phyloP scores from a whole-genome alignment of 2,329 filamentous ascomycete genomes.

The Coniochaeta sp. region DNA sequence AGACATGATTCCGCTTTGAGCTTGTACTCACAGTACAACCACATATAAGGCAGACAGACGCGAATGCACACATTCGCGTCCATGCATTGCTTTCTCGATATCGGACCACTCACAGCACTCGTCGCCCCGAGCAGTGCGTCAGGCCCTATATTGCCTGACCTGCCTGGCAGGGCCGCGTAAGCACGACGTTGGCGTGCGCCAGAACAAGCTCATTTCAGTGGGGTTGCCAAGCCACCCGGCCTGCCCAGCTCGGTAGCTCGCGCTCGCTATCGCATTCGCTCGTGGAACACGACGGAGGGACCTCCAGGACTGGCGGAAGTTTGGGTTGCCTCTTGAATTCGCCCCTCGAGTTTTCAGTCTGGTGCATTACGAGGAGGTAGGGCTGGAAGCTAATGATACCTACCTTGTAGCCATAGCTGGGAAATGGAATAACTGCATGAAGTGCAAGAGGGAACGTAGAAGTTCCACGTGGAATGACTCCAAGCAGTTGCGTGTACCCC shows the following conservation, averaged over 20 bases:
- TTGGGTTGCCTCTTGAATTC: background rate
- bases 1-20: background rate
- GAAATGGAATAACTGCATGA: background rate
- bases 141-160: background rate
- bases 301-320: background rate
- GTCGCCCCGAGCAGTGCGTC: background rate
- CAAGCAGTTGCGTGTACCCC: too few species aligned
- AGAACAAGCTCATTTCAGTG: background rate
- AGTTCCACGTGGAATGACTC: background rate
- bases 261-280: background rate
- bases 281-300: background rate
- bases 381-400: background rate
- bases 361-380: background rate
- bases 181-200: background rate
- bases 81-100: background rate
- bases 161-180: slow-evolving; percentile 2
- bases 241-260: background rate
- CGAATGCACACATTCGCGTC: background rate
- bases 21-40: background rate
- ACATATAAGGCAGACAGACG: background rate
- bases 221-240: background rate
- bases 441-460: background rate
- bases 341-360: background rate
- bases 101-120: background rate
- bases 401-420: background rate